Base-by-base conservation (phyloP, 2,329 filamentous ascomycete species). In the Fusarium piperis region DNA sequence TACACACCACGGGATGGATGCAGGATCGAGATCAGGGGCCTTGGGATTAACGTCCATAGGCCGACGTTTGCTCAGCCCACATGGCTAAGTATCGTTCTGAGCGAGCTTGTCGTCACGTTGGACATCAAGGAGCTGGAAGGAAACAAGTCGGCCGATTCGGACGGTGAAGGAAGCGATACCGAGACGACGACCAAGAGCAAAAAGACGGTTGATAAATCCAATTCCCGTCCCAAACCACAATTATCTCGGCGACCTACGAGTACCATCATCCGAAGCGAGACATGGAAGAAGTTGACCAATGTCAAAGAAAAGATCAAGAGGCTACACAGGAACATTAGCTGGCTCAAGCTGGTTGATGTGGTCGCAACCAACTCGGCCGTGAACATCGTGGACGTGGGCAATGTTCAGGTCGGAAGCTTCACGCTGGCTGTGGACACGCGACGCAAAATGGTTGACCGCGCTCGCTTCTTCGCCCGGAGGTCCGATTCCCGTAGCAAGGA, bases 41-140 rank as follows among this genome's bases (percentile, higher is more conserved):
- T 99, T 59, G 94, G 96, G 48, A 86, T 99, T 76, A 92, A 93
- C 64, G 83, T 98, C 70, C 96, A 99, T 82, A 91, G 95, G 6
- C 96, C 96, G 13, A 98, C 96, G 7, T 98, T 99, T 82, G 94
- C 95, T 52, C 94, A 98, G 80, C 96, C 96, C 48, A 98, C 97
- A 70, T 98, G 95, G 94, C 85, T 97, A 76, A 98, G 95, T 80
- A 87, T 99, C 57, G 93, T 96, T 10, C 83, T 99, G 66, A 93
- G 90, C 76, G 96, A 98, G 79, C 85, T 98, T 56, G 93, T 91
- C 56, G 87, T 99, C 57, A 97, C 94, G 0, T 81, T 98, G 46
- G 94, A 99, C 78, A 85, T 94, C 51, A 88, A 89, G 67, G 88
- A 90, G 53, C 81, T 96, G 44, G 88, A 89, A 72, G 83, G 83